phyloP scores from a whole-genome alignment of 2,329 filamentous ascomycete genomes.

The Ophiognomonia clavigignenti-juglandacearum region DNA sequence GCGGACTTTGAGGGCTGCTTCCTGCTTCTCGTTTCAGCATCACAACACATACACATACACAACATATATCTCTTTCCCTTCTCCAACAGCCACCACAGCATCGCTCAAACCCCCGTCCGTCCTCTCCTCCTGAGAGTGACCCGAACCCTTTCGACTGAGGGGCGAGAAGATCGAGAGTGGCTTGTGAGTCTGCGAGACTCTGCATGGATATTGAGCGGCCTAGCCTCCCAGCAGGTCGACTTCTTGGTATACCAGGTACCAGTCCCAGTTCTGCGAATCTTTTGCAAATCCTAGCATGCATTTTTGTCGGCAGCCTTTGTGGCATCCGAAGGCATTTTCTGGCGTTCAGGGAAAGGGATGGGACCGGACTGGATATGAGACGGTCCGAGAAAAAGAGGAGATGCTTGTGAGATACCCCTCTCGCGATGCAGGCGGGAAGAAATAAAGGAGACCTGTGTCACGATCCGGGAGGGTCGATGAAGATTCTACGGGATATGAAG shows the following conservation, averaged over 20 bases:
- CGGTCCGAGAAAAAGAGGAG: neutral
- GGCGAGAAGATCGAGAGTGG: constrained; percentile 8
- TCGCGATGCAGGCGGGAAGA: neutral
- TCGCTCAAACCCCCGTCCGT: constrained; percentile 10
- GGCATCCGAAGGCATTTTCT: constrained; percentile 1
- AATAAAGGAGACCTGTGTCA: neutral
- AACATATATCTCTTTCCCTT: constrained; percentile 13
- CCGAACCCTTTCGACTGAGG: constrained; percentile 14
- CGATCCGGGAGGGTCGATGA: constrained; percentile 2
- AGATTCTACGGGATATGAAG: neutral
- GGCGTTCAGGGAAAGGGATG: constrained; percentile 7
- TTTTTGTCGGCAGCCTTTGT: neutral
- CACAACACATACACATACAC: neutral
- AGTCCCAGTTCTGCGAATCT: neutral
- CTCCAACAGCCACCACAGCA: constrained; percentile 11
- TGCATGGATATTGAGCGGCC: constrained; percentile 2
- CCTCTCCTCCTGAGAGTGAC: constrained; percentile 14
- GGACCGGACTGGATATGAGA: neutral
- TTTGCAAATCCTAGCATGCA: constrained; percentile 1
- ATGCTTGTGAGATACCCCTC: neutral
- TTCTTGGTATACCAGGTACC: constrained; percentile 11
- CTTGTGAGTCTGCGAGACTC: neutral
- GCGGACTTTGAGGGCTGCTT: constrained; percentile 3
- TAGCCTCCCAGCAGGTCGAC: constrained; percentile 4
- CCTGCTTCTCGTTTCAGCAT: neutral